Evolutionary conservation across 2,329 filamentous ascomycete genomes (phyloP), one percentile per base, ranked within the genome.

Genomic region (Microthyrium microscopicum): DNA sequence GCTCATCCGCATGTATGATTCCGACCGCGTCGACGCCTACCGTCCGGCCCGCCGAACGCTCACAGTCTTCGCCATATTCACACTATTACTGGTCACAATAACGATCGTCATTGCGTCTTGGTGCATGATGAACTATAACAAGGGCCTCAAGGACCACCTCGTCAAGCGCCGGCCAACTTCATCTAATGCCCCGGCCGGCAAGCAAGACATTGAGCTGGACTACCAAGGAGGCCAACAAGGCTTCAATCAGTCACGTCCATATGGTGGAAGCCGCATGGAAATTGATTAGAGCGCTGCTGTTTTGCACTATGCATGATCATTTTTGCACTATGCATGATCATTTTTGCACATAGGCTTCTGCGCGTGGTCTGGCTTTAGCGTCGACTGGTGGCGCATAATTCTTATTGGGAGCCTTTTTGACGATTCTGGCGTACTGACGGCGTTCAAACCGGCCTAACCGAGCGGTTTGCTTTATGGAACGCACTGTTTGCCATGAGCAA

Each of bases 31-130:
- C 28, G 36, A 46, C 2, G 64, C 72, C 42, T 98, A 95, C 60
- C 52, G 65, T 33, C 77, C 87, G 4, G 87, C 89, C 24, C 72
- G 77, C 40, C 79, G 78, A 49, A 87, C 80, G 12, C 65, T 98
- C 49, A 94, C 87, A 4, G 82, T 84, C 39, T 98, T 98, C 49
- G 87, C 89, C 33, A 74, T 93, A 41, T 77, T 98, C 47, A 94
- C 89, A 26, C 81, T 98, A 38, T 57, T 91, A 19, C 63, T 95
- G 39, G 82, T 98, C 45, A 61, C 95, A 33, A 61, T 84, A 41
- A 98, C 89, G 39, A 94, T 98, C 46, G 58, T 69, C 52, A 85
- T 92, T 45, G 85, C 83, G 25, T 73, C 79, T 48, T 66, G 87
- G 46, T 95, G 87, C 66, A 85, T 83, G 56, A 61, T 68, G 54